These are phyloP conservation scores for Isatis tinctoria DNA, from an alignment of 345 rosid species.

Conservation along the genomic window DNA sequence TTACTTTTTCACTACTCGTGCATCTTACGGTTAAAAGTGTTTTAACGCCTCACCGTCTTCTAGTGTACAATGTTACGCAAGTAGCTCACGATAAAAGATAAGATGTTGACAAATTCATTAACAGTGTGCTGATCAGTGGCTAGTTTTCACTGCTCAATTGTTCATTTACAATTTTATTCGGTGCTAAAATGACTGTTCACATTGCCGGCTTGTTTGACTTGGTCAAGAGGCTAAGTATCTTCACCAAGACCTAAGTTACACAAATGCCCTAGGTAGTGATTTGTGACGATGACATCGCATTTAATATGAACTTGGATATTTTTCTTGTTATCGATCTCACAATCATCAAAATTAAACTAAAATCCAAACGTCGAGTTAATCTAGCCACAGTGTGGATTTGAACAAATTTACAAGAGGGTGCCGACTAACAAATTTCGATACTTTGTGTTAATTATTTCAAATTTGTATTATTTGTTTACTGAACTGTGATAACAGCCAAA, in stretches of 20 bases:
- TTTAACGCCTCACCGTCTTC: not conserved
- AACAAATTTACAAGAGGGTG: not conserved
- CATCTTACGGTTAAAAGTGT: not conserved
- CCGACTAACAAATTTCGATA: not conserved
- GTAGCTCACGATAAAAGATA: not conserved
- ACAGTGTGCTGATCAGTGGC: not conserved
- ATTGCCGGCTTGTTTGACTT: conserved; percentile 1
- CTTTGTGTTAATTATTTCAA: not conserved
- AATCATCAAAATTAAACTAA: not conserved
- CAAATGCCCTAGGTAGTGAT: not conserved
- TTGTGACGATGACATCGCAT: not conserved
- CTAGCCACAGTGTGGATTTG: not conserved
- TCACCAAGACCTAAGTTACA: not conserved
- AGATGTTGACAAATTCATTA: not conserved
- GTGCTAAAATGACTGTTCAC: not conserved
- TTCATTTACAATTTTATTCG: not conserved
- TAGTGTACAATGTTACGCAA: not conserved
- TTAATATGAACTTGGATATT: not conserved
- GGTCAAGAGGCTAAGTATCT: not conserved
- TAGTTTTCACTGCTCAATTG: not conserved
- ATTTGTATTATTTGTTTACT: not conserved
- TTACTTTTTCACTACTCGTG: not conserved
- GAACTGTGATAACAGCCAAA: not conserved
- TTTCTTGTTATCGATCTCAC: not conserved
- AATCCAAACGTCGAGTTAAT: not conserved